Evolutionary conservation across 2,329 filamentous ascomycete genomes (phyloP), one percentile per base, ranked within the genome.

Genomic region (Xylaria multiplex): DNA sequence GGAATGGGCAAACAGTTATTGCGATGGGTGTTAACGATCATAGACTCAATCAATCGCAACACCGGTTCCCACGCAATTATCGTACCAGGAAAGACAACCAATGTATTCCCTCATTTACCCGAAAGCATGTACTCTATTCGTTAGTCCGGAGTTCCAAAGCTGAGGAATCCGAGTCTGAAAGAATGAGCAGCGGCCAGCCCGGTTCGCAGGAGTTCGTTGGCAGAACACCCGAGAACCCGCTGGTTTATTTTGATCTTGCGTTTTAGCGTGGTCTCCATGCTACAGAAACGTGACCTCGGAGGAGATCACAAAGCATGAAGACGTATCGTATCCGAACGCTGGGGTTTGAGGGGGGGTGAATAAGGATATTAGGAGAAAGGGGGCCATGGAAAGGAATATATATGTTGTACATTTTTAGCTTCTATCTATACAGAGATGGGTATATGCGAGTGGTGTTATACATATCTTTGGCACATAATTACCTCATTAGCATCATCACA

Each of bases 311-410:
- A 27, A 75, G 82, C 83, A 85, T 77, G 76, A 79, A 87, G 85
- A 87, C 80, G 86, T 89, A 88, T 88, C 84, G 84, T 88, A 88
- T 87, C 85, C 83, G 81, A 85, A 87, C 85, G 85, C 86, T 76
- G 70, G n/a, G 52, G 30, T 65, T 56, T 56, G 52, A 59, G 1
- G 24, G 7, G 43, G 32, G 22, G 40, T 16, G 19, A 43, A 58
- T 3, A 30, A n/a, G 8, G 35, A 13, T 14, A n/a, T 13, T 22
- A 52, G 27, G 37, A 14, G 8, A n/a, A 24, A n/a, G 24, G 1
- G 42, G 16, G 1, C 30, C 14, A 27, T 37, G n/a, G 40, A 24
- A 55, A 42, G 24, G 32, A 35, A 22, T 35, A 24, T 43, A 7
- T 49, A 64, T 68, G 64, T 71, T 64, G 61, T 69, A 67, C 59